phyloP scores from a whole-genome alignment of 139 green algal genomes.

The Micromonas pusilla region DNA sequence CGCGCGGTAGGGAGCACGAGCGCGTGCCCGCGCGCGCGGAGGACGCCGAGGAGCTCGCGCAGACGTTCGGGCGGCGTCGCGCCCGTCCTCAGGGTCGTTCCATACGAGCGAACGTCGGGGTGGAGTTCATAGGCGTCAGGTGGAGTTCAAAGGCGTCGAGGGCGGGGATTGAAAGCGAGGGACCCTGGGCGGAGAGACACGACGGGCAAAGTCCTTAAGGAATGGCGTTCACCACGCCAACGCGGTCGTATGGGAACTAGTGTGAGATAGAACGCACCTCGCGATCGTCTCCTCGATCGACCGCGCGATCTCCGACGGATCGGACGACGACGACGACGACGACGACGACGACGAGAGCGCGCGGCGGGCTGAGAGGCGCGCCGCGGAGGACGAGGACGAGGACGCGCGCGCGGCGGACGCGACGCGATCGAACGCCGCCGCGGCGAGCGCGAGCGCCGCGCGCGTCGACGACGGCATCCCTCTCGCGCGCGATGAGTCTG shows the following conservation, averaged over 20 bases:
- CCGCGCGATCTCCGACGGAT: not conserved
- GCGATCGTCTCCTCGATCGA: not conserved
- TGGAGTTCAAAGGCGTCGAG: no score
- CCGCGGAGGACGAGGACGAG: no score
- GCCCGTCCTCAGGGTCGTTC: no score
- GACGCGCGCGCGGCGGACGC: conserved; percentile 6
- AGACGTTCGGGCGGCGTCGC: no score
- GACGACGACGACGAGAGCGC: not conserved
- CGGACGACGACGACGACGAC: not conserved
- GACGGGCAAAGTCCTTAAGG: not conserved
- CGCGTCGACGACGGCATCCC: not conserved
- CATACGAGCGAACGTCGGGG: no score
- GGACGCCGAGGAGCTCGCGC: not conserved
- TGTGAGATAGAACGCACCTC: no score
- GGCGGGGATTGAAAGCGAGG: no score
- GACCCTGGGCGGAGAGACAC: no score
- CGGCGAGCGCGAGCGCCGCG: not conserved
- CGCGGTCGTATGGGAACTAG: no score
- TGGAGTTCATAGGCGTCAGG: no score
- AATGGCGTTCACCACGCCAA: not conserved
- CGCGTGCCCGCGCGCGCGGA: not conserved
- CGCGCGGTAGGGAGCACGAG: not conserved
- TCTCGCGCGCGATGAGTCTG: no score
- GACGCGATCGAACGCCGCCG: not conserved
- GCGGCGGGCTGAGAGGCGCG: not conserved